Evolutionary conservation across 176 grass and related monocot genomes (phyloP).

Genomic region (Phoenix dactylifera): DNA sequence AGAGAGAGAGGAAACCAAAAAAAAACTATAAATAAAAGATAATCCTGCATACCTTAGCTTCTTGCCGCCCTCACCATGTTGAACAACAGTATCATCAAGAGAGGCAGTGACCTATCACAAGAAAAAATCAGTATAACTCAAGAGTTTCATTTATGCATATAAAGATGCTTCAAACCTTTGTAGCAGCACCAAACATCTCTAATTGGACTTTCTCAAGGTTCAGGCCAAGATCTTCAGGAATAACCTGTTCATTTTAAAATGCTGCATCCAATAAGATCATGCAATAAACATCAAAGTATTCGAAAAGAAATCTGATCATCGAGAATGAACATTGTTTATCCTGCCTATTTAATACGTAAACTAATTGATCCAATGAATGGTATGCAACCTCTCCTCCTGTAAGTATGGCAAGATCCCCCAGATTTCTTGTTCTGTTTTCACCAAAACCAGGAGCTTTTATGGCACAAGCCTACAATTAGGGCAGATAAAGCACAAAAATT

Average conservation of each 20-base stretch:
- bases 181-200: conserved; percentile 88
- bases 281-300: not conserved
- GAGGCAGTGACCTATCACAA: too few relatives aligned
- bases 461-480: conserved; percentile 63
- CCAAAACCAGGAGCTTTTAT: conserved; percentile 97
- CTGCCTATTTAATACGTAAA: not conserved
- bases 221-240: conserved; percentile 67
- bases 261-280: conserved; percentile 12
- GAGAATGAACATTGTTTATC: conserved; percentile 10
- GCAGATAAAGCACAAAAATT: not conserved
- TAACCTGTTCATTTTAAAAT: conserved; percentile 45
- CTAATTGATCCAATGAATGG: conserved; percentile 12
- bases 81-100: too few relatives aligned
- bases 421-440: conserved; percentile 76
- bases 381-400: conserved; percentile 72
- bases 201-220: conserved; percentile 59
- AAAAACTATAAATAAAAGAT: too few relatives aligned
- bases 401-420: conserved; percentile 82
- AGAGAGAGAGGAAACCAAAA: too few relatives aligned
- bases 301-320: not conserved
- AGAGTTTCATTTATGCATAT: too few relatives aligned
- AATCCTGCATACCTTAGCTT: too few relatives aligned
- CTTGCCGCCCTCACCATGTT: too few relatives aligned
- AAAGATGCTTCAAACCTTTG: conserved; percentile 52
- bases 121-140: too few relatives aligned